Conservation (phyloP, 2,329 filamentous ascomycete genomes). For the Alternaria tenuissima region DNA sequence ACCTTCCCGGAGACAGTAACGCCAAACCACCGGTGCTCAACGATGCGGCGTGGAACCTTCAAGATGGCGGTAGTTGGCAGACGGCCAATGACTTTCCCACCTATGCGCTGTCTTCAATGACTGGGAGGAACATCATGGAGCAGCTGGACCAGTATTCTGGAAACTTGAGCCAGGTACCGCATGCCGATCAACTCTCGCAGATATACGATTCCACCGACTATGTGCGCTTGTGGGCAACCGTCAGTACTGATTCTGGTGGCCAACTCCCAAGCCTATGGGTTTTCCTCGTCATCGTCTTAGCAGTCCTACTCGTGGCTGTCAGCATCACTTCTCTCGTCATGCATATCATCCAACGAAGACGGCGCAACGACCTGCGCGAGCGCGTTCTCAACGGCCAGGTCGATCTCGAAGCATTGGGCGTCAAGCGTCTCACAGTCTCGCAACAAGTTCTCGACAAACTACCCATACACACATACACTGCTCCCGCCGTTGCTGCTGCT, state of each 20-base stretch:
- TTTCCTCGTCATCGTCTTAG: conserved; percentile 74
- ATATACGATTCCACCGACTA: conserved; percentile 54
- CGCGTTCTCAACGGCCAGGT: conserved; percentile 81
- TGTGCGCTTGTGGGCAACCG: conserved; percentile 60
- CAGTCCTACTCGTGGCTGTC: conserved; percentile 73
- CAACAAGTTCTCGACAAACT: conserved; percentile 74
- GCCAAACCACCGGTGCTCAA: conserved; percentile 70
- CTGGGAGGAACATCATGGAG: conserved; percentile 73
- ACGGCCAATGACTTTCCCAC: conserved; percentile 76
- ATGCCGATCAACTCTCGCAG: conserved; percentile 50
- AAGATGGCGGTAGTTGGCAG: conserved; percentile 77
- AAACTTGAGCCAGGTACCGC: conserved; percentile 64
- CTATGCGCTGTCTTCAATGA: conserved; percentile 77
- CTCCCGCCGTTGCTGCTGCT: neutral
- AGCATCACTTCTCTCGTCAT: conserved; percentile 72
- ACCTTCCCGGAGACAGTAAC: conserved; percentile 57
- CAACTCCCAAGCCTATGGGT: conserved; percentile 80
- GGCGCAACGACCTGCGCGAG: conserved; percentile 71
- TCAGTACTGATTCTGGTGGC: conserved; percentile 62
- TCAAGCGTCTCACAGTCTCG: conserved; percentile 83
- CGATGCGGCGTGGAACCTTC: conserved; percentile 73
- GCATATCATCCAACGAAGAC: conserved; percentile 77
- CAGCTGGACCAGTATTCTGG: conserved; percentile 81
- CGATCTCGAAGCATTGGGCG: conserved; percentile 84
- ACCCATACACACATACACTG: conserved; percentile 78